phyloP scores from a whole-genome alignment of 2,329 filamentous ascomycete species.

The Drechslerella dactyloides region DNA sequence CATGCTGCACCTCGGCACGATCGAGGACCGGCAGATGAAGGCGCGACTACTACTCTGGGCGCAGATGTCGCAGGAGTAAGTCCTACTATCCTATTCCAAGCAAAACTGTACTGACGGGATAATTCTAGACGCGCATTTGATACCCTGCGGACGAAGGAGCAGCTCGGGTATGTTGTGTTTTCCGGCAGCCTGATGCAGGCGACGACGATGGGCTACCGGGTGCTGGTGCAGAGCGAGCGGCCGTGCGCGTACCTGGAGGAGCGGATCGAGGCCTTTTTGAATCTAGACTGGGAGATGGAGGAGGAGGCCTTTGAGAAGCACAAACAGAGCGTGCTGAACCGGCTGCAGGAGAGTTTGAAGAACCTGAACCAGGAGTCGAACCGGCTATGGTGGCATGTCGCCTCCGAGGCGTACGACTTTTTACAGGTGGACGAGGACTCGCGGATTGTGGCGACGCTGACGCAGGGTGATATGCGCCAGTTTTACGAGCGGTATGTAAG shows the following conservation, averaged over 20 bases:
- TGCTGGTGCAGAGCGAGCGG: constrained; percentile 92
- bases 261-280: constrained; percentile 85
- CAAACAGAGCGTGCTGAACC: constrained; percentile 86
- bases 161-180: constrained; percentile 95
- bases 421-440: constrained; percentile 79
- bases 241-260: constrained; percentile 81
- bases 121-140: constrained; percentile 75
- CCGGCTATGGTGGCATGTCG: constrained; percentile 84
- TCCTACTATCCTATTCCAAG: neutral
- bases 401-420: constrained; percentile 87
- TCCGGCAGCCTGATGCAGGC: constrained; percentile 74
- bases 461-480: constrained; percentile 77
- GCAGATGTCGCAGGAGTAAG: constrained; percentile 81
- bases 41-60: constrained; percentile 81
- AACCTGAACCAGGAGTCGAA: constrained; percentile 84
- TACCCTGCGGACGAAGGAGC: constrained; percentile 92
- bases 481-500: constrained; percentile 80
- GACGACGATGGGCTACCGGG: constrained; percentile 83
- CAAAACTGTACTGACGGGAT: neutral
- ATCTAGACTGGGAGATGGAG: constrained; percentile 72
- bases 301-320: constrained; percentile 86
- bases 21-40: constrained; percentile 71
- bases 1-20: constrained; percentile 72
- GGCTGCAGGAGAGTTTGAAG: constrained; percentile 87
- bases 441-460: constrained; percentile 73